Conservation (phyloP, 2,329 filamentous ascomycete species). For the Purpureocillium takamizusanense region DNA sequence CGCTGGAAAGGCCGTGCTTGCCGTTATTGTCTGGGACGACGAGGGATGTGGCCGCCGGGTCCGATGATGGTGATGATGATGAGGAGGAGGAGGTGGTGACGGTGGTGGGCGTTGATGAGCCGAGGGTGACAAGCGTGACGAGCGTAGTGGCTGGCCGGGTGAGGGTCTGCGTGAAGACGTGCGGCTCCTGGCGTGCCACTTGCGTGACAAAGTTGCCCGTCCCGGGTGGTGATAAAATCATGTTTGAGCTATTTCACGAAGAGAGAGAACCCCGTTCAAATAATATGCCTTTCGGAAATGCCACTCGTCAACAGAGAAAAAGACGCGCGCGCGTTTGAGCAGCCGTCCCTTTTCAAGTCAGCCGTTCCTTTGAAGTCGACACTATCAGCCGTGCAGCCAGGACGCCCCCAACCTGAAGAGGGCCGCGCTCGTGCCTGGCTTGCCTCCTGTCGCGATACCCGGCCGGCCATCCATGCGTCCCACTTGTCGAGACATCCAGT, state of each 20-base stretch:
- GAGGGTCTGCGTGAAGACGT: slow-evolving; percentile 2
- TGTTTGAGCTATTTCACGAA: no score
- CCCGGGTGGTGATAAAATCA: not conserved
- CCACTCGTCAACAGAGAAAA: no score
- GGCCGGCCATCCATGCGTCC: slow-evolving; percentile 1
- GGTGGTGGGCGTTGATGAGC: no score
- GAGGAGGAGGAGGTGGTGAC: no score
- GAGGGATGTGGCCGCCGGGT: not conserved
- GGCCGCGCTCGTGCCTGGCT: no score
- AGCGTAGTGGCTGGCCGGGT: slow-evolving; percentile 1
- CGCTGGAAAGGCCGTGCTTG: slow-evolving; percentile 17
- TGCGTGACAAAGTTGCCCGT: not conserved
- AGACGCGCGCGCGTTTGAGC: not conserved
- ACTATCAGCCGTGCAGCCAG: no score
- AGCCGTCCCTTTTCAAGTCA: not conserved
- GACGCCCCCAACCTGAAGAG: no score
- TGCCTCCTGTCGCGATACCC: not conserved
- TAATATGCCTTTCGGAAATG: no score
- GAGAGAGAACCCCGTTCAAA: no score
- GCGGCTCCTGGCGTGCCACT: not conserved
- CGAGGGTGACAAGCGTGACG: not conserved
- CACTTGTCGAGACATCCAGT: slow-evolving; percentile 4
- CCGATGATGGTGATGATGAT: not conserved
- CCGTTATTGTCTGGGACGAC: slow-evolving; percentile 3
- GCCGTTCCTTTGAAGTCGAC: not conserved